Conservation (phyloP, 768 basidiomycete species). For the Suillus subluteus region DNA sequence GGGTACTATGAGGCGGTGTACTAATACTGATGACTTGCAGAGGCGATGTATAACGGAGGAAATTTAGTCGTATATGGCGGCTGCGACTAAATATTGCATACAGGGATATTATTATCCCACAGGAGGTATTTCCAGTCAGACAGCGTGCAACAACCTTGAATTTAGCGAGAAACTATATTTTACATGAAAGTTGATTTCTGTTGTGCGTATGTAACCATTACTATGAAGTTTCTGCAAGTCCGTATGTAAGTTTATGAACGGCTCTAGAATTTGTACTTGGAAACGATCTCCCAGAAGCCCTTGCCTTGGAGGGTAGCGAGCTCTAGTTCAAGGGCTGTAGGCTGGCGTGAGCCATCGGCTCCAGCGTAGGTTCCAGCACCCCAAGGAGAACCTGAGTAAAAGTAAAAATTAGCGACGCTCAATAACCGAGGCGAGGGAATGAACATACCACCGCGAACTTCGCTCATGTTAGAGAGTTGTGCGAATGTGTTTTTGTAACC, state of each 20-base stretch:
- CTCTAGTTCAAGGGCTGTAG: slow-evolving; percentile 52
- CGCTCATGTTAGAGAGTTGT: slow-evolving; percentile 44
- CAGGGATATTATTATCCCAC: neutral
- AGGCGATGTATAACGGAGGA: too few species aligned
- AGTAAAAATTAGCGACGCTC: slow-evolving; percentile 7
- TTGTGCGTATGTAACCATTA: neutral
- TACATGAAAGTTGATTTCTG: neutral
- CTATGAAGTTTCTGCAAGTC: neutral
- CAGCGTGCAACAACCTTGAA: neutral
- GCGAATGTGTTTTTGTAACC: slow-evolving; percentile 60
- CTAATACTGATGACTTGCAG: too few species aligned
- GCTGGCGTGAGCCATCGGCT: slow-evolving; percentile 48
- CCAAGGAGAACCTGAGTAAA: slow-evolving; percentile 65
- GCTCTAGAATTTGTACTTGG: slow-evolving; percentile 36
- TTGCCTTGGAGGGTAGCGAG: slow-evolving; percentile 56
- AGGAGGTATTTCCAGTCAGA: neutral
- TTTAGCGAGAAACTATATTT: neutral
- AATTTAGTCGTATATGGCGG: too few species aligned
- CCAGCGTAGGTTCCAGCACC: slow-evolving; percentile 71
- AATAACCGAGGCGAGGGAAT: slow-evolving; percentile 1
- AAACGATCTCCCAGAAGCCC: slow-evolving; percentile 52
- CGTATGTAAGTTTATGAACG: neutral
- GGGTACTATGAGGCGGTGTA: neutral
- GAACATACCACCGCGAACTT: slow-evolving; percentile 61
- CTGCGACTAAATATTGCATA: neutral